Base-by-base conservation (phyloP, 805 yeast species). In the Kluyveromyces aestuarii region DNA sequence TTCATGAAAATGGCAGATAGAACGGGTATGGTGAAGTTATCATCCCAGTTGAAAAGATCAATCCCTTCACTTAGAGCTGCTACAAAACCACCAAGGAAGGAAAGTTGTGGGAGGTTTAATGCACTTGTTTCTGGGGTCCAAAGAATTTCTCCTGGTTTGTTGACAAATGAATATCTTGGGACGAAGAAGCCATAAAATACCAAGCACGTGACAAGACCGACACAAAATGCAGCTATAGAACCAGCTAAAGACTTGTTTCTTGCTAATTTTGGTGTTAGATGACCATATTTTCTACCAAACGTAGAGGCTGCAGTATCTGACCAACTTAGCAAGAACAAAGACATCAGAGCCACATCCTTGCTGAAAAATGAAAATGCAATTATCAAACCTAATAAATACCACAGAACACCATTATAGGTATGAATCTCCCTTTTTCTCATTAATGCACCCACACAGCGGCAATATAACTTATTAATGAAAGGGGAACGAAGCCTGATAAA, bases 251-350 rank as follows among this genome's bases (percentile, higher is more conserved):
- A 85, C 66, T 93, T 93, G 52, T 80, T 79, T 52, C 76, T 72
- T 7, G 84, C 75, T 18, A 91, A 66, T 60, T 83, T 81, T 39
- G 95, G 95, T 8, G 96, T 87, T 54, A 83, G 74, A 58, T 84
- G 76, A 8, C 98, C 98, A 64, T 70, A 91, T 48, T 77, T 77
- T 55, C 99, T 76, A 38, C 99, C 99, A 60, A 90, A 69, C 0
- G 96, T 87, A 2, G 96, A 87, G 2, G 99, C 99, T 2, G 97
- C 91, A 9, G 98, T 88, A 62, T 93, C 99, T 6, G 96, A 89
- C 98, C 98, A 93, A 61, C 96, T 86, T 53, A 93, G 75, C 45
- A 91, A 71, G 54, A 89, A 72, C 2, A 89, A 80, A 19, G 95
- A 74, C 71, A 88, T 74, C 27, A 90, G 71, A 0, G 83, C 73